Percentiles rank a stretch among this genome's conserved stretches.
phyloP scores from a whole-genome alignment of 495 filamentous ascomycete genomes.

The Penicillium paradoxum region DNA sequence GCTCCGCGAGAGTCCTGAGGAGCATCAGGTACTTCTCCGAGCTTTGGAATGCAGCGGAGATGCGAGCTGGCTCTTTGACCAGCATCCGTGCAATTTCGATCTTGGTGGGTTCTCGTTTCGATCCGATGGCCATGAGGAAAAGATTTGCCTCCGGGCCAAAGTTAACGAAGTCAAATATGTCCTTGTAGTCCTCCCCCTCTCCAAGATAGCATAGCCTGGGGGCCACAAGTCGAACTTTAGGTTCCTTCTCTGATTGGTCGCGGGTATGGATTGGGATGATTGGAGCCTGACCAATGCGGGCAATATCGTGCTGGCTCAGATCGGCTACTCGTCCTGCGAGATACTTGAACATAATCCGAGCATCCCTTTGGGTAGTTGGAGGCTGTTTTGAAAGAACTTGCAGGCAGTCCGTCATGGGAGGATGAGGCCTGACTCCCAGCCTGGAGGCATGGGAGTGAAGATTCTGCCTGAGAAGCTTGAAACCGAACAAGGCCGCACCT shows the following conservation, averaged over 20 bases:
- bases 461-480: slow-evolving; percentile 66
- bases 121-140: slow-evolving; percentile 81
- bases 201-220: slow-evolving; percentile 75
- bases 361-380: slow-evolving; percentile 58
- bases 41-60: slow-evolving; percentile 72
- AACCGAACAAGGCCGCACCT: slow-evolving; percentile 69
- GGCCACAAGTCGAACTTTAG: slow-evolving; percentile 44
- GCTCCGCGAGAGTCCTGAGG: slow-evolving; percentile 69
- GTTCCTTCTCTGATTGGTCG: slow-evolving; percentile 29
- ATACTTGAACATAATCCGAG: slow-evolving; percentile 71
- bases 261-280: slow-evolving; percentile 65
- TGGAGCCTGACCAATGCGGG: slow-evolving; percentile 52
- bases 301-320: slow-evolving; percentile 55
- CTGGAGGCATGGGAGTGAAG: slow-evolving; percentile 71
- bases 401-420: slow-evolving; percentile 69
- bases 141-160: slow-evolving; percentile 83
- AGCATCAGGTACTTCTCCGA: slow-evolving; percentile 81
- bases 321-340: slow-evolving; percentile 71
- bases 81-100: slow-evolving; percentile 74
- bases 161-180: slow-evolving; percentile 95
- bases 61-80: slow-evolving; percentile 69
- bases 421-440: slow-evolving; percentile 77
- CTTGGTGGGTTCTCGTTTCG: slow-evolving; percentile 84
- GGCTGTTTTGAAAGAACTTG: slow-evolving; percentile 63
- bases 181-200: slow-evolving; percentile 67